Evolutionary conservation across 331 rosid species (phyloP), one percentile per base, ranked within the genome.

Genomic region (Erythrophleum ivorense): DNA sequence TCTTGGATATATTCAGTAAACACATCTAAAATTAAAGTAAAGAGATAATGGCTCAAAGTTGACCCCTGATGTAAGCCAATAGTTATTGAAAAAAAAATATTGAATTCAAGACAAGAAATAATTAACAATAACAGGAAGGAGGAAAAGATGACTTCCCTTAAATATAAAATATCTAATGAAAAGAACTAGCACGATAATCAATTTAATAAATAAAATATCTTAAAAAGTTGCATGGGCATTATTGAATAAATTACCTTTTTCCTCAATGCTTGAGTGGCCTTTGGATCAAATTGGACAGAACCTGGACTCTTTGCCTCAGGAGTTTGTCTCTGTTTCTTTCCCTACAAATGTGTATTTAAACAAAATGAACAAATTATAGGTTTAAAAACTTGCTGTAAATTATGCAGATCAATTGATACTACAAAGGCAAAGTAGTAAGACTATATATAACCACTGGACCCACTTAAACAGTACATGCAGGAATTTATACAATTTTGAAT

Each of bases 201-300:
- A 31, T 41, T 63, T 19, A 63, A 71, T 62, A 77, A 71, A 68
- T 33, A 83, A 38, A 62, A 15, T 59, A 52, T 31, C 70, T 59
- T 58, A 65, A 38, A 24, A 10, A 15, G 38, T 53, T 77, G 77
- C 78, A 67, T 6, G 29, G 19, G 12, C 40, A 19, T 31, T 63
- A 12, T 72, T 79, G 43, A 33, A 73, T 21, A 80, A 58, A 71
- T 80, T 3, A 89, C 95, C 97, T 91, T 89, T 64, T 84, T 87
- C 41, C 50, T 83, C 60, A 81, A 81, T 87, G 85, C 83, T 69
- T 83, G 75, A 60, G 88, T 65, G 15, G 91, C 95, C 86, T 88
- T 92, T 9, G 87, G 88, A 76, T 91, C 90, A 14, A 90, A 89
- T 83, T 82, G 87, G 77, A 91, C 92, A 73, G 92, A 90, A 82